Conservation (phyloP, 2,329 filamentous ascomycete species). For the Blastomyces parvus region DNA sequence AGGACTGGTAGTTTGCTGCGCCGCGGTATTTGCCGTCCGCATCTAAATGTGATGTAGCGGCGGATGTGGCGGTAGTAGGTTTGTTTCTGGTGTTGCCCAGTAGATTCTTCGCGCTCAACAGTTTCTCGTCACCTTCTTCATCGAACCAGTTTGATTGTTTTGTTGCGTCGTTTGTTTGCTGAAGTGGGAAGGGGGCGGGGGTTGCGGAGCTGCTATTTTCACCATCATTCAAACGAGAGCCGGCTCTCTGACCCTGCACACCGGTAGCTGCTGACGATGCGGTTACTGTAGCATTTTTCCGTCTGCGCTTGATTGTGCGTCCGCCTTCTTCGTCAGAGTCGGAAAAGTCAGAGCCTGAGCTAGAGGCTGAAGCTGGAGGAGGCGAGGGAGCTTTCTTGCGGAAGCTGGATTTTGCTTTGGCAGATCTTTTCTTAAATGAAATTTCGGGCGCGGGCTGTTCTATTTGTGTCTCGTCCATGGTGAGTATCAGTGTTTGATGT, state of each 20-base stretch:
- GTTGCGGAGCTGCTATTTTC: constrained; percentile 37
- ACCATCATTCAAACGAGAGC: constrained; percentile 40
- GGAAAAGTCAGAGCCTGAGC: constrained; percentile 55
- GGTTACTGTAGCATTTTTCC: constrained; percentile 55
- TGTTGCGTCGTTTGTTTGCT: constrained; percentile 64
- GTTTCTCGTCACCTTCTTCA: constrained; percentile 44
- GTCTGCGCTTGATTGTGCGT: constrained; percentile 68
- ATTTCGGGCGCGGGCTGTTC: constrained; percentile 24
- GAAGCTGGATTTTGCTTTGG: constrained; percentile 65
- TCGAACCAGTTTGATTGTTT: constrained; percentile 87
- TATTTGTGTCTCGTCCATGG: neutral
- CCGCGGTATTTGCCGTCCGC: constrained; percentile 68
- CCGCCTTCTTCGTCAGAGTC: constrained; percentile 69
- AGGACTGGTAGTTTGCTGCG: constrained; percentile 59
- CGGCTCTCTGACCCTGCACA: constrained; percentile 34
- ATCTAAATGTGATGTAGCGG: constrained; percentile 10
- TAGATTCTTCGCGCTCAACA: constrained; percentile 40
- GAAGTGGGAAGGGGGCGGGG: constrained; percentile 22
- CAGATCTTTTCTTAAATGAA: constrained; percentile 73
- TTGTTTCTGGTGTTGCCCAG: constrained; percentile 25
- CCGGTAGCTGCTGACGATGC: constrained; percentile 46
- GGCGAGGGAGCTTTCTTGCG: constrained; percentile 75
- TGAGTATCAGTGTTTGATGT: neutral
- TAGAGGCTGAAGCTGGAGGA: constrained; percentile 47
- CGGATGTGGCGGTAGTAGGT: constrained; percentile 11